These are phyloP conservation scores for Penicillium sp. DNA, from an alignment of 2,329 filamentous ascomycete species.

Conservation along the genomic window DNA sequence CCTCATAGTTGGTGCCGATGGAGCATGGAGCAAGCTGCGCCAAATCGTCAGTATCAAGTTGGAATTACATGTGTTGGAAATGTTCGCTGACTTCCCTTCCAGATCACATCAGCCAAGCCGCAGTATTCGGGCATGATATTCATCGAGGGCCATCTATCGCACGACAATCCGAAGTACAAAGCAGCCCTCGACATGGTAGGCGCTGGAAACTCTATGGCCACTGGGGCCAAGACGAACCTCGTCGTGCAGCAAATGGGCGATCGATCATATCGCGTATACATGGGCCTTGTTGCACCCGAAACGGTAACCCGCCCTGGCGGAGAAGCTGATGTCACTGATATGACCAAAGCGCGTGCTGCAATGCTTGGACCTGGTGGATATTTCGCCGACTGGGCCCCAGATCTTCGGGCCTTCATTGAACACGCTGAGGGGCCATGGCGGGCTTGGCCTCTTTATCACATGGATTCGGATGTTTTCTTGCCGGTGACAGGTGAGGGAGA, in stretches of 20 bases:
- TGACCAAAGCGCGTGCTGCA: conserved; percentile 1
- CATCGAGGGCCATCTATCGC: conserved; percentile 27
- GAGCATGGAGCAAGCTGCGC: conserved; percentile 47
- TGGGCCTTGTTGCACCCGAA: conserved; percentile 14
- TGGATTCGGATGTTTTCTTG: conserved; percentile 14
- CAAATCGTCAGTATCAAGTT: conserved; percentile 25
- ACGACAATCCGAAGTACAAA: conserved; percentile 29
- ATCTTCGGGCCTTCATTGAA: conserved; percentile 19
- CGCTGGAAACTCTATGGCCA: conserved; percentile 3
- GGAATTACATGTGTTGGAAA: not conserved
- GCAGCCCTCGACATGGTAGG: conserved; percentile 22
- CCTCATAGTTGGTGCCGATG: conserved; percentile 53
- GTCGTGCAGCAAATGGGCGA: conserved; percentile 21
- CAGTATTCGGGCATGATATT: conserved; percentile 37
- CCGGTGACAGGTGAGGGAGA: not conserved
- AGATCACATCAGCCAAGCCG: conserved; percentile 38
- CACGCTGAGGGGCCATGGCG: conserved; percentile 20
- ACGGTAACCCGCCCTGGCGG: not conserved
- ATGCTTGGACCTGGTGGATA: conserved; percentile 1
- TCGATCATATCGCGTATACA: conserved; percentile 23
- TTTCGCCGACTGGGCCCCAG: conserved; percentile 15
- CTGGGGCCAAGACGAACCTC: conserved; percentile 11
- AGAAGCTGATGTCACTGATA: conserved; percentile 2
- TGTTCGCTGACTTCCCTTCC: not conserved
- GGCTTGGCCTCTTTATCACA: conserved; percentile 27